Conservation (phyloP, 306 rosid species). For the Quercus agrifolia region DNA sequence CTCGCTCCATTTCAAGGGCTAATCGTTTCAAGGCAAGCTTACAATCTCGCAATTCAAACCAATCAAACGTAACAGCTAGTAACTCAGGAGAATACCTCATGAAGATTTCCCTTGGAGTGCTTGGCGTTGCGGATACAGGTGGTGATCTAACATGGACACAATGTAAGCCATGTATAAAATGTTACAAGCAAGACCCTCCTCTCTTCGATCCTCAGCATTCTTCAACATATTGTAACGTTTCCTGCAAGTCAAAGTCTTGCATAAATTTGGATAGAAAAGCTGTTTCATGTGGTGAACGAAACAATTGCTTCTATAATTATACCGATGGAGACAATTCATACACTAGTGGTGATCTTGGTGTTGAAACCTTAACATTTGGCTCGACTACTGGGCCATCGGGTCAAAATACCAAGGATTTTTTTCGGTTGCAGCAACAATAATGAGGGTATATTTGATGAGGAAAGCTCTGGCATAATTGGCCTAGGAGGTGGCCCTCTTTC, state of each 20-base stretch:
- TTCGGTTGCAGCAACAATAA: slow-evolving; percentile 50
- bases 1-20: slow-evolving; percentile 40
- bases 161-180: slow-evolving; percentile 47
- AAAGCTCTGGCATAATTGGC: slow-evolving; percentile 49
- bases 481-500: slow-evolving; percentile 52
- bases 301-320: slow-evolving; percentile 23
- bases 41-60: background rate
- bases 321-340: slow-evolving; percentile 42
- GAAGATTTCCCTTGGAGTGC: slow-evolving; percentile 42
- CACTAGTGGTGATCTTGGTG: slow-evolving; percentile 38
- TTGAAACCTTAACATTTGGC: slow-evolving; percentile 38
- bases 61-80: slow-evolving; percentile 16
- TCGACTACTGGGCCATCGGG: background rate
- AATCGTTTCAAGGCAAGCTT: background rate
- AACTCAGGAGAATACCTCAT: slow-evolving; percentile 43
- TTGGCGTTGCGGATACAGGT: slow-evolving; percentile 62
- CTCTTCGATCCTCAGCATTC: slow-evolving; percentile 43
- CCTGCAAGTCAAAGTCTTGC: slow-evolving; percentile 30
- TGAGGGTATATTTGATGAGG: slow-evolving; percentile 30
- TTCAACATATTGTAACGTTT: slow-evolving; percentile 26
- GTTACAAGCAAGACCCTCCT: slow-evolving; percentile 45
- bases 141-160: slow-evolving; percentile 68
- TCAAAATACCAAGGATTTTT: slow-evolving; percentile 5
- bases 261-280: background rate
- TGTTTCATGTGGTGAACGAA: background rate